Evolutionary conservation across 1,139 yeast species (phyloP).

Genomic region (Pichiaceae sp.): DNA sequence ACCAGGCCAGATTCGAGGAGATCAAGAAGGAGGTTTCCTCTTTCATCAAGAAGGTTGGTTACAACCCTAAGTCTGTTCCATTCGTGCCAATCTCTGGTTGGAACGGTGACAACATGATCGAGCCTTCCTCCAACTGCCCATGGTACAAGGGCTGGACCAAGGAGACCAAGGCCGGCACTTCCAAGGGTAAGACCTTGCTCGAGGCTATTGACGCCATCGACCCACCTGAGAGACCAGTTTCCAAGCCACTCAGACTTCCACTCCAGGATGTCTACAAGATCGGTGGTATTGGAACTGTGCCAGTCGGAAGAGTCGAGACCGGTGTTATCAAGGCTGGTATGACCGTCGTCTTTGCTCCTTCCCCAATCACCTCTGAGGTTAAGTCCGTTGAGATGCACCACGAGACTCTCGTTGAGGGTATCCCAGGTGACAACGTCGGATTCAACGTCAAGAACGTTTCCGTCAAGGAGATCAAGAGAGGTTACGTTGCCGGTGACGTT

Average conservation of each 20-base stretch:
- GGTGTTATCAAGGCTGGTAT: slow-evolving; percentile 89
- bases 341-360: slow-evolving; percentile 87
- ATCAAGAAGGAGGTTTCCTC: slow-evolving; percentile 76
- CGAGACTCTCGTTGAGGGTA: slow-evolving; percentile 78
- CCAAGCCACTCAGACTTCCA: slow-evolving; percentile 88
- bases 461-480: slow-evolving; percentile 90
- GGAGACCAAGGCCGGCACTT: slow-evolving; percentile 71
- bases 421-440: slow-evolving; percentile 93
- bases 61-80: slow-evolving; percentile 87
- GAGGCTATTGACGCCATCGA: slow-evolving; percentile 85
- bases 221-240: slow-evolving; percentile 80
- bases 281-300: slow-evolving; percentile 91
- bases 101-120: slow-evolving; percentile 94
- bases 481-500: slow-evolving; percentile 94
- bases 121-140: slow-evolving; percentile 71
- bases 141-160: slow-evolving; percentile 91
- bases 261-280: slow-evolving; percentile 90
- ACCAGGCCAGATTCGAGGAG: slow-evolving; percentile 72
- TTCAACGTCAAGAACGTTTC: slow-evolving; percentile 93
- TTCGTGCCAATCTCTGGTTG: slow-evolving; percentile 91
- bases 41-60: slow-evolving; percentile 91
- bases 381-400: slow-evolving; percentile 93
- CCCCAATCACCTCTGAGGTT: slow-evolving; percentile 88
- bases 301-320: slow-evolving; percentile 92
- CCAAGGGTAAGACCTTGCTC: slow-evolving; percentile 78